These are phyloP conservation scores for Coleophoma cylindrospora DNA, from an alignment of 2,329 filamentous ascomycete genomes.

Conservation along the genomic window DNA sequence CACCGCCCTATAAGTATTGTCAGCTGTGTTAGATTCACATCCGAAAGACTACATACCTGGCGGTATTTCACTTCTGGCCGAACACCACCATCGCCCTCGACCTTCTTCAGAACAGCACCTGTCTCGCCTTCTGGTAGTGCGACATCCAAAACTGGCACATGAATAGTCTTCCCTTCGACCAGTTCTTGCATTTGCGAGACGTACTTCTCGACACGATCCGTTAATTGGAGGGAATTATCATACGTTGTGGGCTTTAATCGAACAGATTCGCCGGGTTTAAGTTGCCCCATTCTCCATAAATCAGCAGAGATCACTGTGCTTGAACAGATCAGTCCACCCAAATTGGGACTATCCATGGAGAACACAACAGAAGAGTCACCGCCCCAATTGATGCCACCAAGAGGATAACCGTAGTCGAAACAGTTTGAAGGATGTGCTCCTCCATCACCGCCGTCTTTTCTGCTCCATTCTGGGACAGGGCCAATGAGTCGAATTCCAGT, in stretches of 20 bases:
- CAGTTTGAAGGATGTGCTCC: slow-evolving; percentile 57
- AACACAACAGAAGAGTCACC: slow-evolving; percentile 58
- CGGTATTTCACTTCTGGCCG: slow-evolving; percentile 10
- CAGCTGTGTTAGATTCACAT: too few relatives aligned
- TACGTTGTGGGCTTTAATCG: slow-evolving; percentile 44
- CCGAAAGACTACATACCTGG: slow-evolving; percentile 6
- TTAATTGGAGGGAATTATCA: slow-evolving; percentile 41
- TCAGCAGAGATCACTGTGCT: slow-evolving; percentile 52
- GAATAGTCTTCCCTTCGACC: slow-evolving; percentile 2
- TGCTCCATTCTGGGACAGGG: slow-evolving; percentile 52
- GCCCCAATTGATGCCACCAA: slow-evolving; percentile 53
- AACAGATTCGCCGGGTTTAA: slow-evolving; percentile 52
- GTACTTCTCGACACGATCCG: slow-evolving; percentile 36
- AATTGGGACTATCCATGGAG: slow-evolving; percentile 51
- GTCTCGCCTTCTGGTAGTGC: slow-evolving; percentile 5
- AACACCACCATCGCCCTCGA: slow-evolving; percentile 2
- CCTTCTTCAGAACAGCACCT: slow-evolving; percentile 7
- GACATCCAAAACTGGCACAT: slow-evolving; percentile 5
- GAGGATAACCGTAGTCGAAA: slow-evolving; percentile 54
- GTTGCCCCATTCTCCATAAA: slow-evolving; percentile 56
- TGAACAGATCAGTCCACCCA: slow-evolving; percentile 54
- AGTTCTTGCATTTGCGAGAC: slow-evolving; percentile 29
- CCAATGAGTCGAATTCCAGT: slow-evolving; percentile 56
- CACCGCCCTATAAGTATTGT: slow-evolving; percentile 6
- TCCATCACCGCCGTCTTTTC: slow-evolving; percentile 55